A percentile compares a stretch with the other conserved stretches of the same genome.
phyloP scores from a whole-genome alignment of 352 stramenopile genomes.

The Pythium sp. region DNA sequence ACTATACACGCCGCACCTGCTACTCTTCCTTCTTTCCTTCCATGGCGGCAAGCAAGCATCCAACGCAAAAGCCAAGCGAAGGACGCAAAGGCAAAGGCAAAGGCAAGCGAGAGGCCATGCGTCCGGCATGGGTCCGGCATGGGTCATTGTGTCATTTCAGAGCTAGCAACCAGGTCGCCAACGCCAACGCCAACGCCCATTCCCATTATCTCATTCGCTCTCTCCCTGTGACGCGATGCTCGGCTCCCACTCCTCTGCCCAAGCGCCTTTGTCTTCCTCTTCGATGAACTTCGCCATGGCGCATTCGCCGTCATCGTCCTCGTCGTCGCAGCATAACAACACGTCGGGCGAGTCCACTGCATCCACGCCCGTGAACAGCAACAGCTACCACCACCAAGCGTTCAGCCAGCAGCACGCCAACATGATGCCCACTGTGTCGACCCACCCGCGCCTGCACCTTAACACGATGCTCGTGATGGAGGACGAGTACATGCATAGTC shows the following conservation, averaged over 20 bases:
- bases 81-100: background rate
- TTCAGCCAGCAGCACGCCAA: slow-evolving; percentile 6
- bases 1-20: slow-evolving; percentile 5
- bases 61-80: background rate
- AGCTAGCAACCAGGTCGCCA: slow-evolving; percentile 17
- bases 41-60: background rate
- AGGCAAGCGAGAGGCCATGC: background rate
- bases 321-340: slow-evolving; percentile 6
- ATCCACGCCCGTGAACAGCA: slow-evolving; percentile 9
- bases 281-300: background rate
- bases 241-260: background rate
- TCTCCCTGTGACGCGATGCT: background rate
- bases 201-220: slow-evolving; percentile 1
- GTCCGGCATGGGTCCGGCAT: background rate
- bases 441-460: slow-evolving; percentile 19
- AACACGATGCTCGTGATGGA: slow-evolving; percentile 35
- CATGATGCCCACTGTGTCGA: background rate
- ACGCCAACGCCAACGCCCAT: background rate
- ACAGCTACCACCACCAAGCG: background rate
- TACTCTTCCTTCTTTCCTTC: background rate
- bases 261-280: background rate
- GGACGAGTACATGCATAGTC: slow-evolving; percentile 38
- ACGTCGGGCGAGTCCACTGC: slow-evolving; percentile 10
- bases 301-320: slow-evolving; percentile 5
- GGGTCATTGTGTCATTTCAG: slow-evolving; percentile 33